These are phyloP conservation scores for Candida alai DNA, from an alignment of 805 yeast species.

Conservation along the genomic window DNA sequence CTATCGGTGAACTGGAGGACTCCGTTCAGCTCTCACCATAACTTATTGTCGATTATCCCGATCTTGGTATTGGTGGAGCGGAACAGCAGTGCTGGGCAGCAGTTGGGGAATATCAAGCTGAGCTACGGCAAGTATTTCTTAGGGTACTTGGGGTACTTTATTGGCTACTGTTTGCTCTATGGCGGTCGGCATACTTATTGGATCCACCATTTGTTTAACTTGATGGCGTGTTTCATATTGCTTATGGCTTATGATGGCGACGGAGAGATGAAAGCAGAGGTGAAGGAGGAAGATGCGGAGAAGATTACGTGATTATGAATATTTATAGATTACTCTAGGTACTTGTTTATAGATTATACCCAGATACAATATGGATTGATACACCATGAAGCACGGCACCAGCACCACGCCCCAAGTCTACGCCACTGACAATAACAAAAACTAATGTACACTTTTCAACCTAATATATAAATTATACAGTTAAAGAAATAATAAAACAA, in stretches of 20 bases:
- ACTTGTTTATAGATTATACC: too few relatives aligned
- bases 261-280: neutral
- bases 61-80: slow-evolving; percentile 57
- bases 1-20: slow-evolving; percentile 74
- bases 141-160: slow-evolving; percentile 38
- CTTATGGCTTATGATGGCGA: slow-evolving; percentile 6
- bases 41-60: slow-evolving; percentile 72
- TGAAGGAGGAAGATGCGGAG: neutral
- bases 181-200: slow-evolving; percentile 83
- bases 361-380: too few relatives aligned
- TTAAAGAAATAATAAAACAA: slow-evolving; percentile 8
- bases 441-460: slow-evolving; percentile 7
- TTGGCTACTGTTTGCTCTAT: slow-evolving; percentile 60
- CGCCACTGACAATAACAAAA: too few relatives aligned
- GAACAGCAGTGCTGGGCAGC: slow-evolving; percentile 43
- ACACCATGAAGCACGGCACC: too few relatives aligned
- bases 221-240: slow-evolving; percentile 53
- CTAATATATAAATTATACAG: slow-evolving; percentile 8
- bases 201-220: slow-evolving; percentile 73
- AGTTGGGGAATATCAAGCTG: slow-evolving; percentile 36
- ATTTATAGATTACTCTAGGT: neutral
- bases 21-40: slow-evolving; percentile 85
- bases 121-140: slow-evolving; percentile 6
- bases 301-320: neutral
- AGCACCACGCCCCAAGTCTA: too few relatives aligned